Evolutionary conservation across 345 rosid species (phyloP), one percentile per base, ranked within the genome.

Genomic region (Kandelia obovata): DNA sequence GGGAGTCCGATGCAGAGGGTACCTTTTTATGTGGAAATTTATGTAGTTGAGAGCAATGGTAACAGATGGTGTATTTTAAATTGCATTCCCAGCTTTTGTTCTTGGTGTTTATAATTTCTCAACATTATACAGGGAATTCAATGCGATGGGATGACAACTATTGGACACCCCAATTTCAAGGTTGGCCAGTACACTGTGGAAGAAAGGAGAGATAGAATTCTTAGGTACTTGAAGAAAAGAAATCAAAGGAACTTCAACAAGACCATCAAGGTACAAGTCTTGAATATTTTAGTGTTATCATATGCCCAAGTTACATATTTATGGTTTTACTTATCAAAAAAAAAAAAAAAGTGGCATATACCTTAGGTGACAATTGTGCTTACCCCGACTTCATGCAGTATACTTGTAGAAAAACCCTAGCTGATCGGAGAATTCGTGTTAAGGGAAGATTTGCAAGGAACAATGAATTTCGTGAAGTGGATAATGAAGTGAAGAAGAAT

Each of bases 401-500:
- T 72, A 92, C 91, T 26, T 93, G 98, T 63, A 96, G 96, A 20
- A 90, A 93, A 85, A 86, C 96, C 80, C 83, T 93, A 63, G 98
- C 98, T 13, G 97, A 93, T 72, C 72, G 97, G 52, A 82, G 98
- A 62, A 93, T 90, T 65, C 86, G 98, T 55, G 85, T 93, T n/a
- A 87, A 96, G 0, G 97, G 98, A 26, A 80, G 98, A 77, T 93
- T 93, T 72, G 98, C 97, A 0, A 80, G 92, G 78, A 93, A 93
- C 78, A 85, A 49, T 65, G 93, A 86, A 65, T 62, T 72, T 5
- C 67, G 81, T 69, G 93, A 89, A 65, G 88, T 84, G 46, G 91
- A 87, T 66, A 77, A 70, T 32, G 68, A 51, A 55, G 68, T 60
- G 58, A 82, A 75, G 71, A 85, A 81, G 64, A 81, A 71, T n/a